Percentiles rank a stretch among this genome's conserved stretches.
phyloP scores from a whole-genome alignment of 345 rosid species.

The Camelina hispida region DNA sequence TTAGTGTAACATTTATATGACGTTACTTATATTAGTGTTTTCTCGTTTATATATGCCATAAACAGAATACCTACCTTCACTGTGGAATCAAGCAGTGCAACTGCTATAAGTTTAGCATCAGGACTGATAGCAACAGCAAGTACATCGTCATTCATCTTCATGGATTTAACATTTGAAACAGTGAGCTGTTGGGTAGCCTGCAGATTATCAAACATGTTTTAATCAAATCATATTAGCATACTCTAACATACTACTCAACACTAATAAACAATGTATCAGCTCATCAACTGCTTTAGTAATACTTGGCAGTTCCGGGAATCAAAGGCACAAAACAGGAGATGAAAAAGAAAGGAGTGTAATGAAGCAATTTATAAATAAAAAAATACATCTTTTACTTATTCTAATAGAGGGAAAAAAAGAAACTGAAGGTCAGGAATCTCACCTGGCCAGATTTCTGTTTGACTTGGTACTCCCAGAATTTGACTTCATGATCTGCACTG shows the following conservation, averaged over 20 bases:
- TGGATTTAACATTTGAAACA: conserved; percentile 67
- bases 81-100: conserved; percentile 88
- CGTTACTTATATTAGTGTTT: not conserved
- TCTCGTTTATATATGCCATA: not conserved
- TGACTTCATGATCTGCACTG: conserved; percentile 93
- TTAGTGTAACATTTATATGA: conserved; percentile 9
- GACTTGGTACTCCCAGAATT: conserved; percentile 88
- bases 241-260: not conserved
- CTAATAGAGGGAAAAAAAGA: conserved; percentile 12
- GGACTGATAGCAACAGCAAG: conserved; percentile 85
- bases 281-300: not conserved
- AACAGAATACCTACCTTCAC: conserved; percentile 68
- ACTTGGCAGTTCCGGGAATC: not conserved
- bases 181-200: conserved; percentile 74
- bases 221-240: not conserved
- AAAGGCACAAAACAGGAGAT: not conserved
- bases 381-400: conserved; percentile 12
- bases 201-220: conserved; percentile 9
- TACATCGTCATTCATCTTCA: conserved; percentile 98
- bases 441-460: conserved; percentile 75
- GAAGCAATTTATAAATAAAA: not conserved
- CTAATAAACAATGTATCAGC: not conserved
- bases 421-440: conserved; percentile 30
- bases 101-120: conserved; percentile 89
- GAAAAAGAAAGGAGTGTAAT: not conserved